Evolutionary conservation across 2,329 filamentous ascomycete genomes (phyloP).

Genomic region (Phyllosticta citribraziliensis): DNA sequence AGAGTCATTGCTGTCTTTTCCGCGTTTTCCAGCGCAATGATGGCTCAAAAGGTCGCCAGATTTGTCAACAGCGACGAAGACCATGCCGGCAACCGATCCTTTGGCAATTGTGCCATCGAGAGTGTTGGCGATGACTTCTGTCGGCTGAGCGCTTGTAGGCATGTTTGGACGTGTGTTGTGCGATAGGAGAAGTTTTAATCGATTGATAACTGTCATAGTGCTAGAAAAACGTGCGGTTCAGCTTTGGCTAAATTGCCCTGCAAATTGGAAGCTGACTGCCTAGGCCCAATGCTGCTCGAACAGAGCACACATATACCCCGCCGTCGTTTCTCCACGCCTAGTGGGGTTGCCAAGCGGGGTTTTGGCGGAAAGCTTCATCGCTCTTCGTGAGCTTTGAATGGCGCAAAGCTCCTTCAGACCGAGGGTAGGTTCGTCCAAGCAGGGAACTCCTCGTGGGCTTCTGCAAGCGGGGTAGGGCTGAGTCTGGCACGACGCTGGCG

Average conservation of each 20-base stretch:
- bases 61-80: conserved; percentile 37
- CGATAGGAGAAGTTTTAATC: background rate
- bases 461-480: background rate
- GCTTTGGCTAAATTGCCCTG: background rate
- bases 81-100: conserved; percentile 29
- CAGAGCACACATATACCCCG: background rate
- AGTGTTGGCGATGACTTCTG: conserved; percentile 26
- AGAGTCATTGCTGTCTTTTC: conserved; percentile 33
- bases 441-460: background rate
- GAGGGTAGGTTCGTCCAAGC: background rate
- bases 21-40: conserved; percentile 32
- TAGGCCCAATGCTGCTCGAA: background rate
- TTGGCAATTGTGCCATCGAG: conserved; percentile 23
- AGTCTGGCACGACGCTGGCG: background rate
- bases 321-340: background rate
- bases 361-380: background rate
- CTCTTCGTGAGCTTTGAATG: background rate
- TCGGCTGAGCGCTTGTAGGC: conserved; percentile 22
- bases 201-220: background rate
- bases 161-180: conserved; percentile 13
- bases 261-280: background rate
- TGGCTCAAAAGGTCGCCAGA: conserved; percentile 33
- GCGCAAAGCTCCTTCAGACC: background rate
- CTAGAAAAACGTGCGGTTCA: background rate
- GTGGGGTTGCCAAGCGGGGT: background rate